Evolutionary conservation across 192 early-diverging fungal genomes (phyloP).

Genomic region (Chytriomyces confervae): DNA sequence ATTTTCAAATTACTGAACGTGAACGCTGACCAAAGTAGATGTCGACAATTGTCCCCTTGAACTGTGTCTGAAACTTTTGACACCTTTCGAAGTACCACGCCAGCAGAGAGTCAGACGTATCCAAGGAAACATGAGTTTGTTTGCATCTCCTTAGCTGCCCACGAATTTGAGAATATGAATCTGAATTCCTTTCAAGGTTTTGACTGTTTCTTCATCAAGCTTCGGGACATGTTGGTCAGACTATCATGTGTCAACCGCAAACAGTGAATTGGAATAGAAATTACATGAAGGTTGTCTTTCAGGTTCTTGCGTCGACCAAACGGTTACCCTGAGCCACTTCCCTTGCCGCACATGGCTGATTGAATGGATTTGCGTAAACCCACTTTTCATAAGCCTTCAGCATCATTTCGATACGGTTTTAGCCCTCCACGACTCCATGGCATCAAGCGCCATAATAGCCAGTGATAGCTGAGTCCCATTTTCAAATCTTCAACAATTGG

Average conservation of each 20-base stretch:
- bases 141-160: slow-evolving; percentile 67
- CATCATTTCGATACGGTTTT: slow-evolving; percentile 28
- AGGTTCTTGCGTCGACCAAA: too few relatives aligned
- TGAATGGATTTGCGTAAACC: neutral
- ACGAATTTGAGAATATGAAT: slow-evolving; percentile 65
- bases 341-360: neutral
- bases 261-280: too few relatives aligned
- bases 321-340: neutral
- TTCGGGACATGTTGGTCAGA: neutral
- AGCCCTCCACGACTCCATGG: slow-evolving; percentile 59
- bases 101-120: slow-evolving; percentile 12
- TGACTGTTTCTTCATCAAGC: slow-evolving; percentile 31
- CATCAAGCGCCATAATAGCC: slow-evolving; percentile 64
- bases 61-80: neutral
- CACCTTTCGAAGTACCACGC: neutral
- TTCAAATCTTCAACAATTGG: slow-evolving; percentile 70
- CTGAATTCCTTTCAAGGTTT: slow-evolving; percentile 60
- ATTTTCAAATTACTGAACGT: neutral
- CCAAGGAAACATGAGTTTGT: slow-evolving; percentile 37
- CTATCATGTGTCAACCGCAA: too few relatives aligned
- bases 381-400: slow-evolving; percentile 35
- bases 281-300: too few relatives aligned
- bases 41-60: slow-evolving; percentile 63
- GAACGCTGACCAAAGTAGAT: slow-evolving; percentile 62
- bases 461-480: slow-evolving; percentile 70